A percentile compares a stretch with the other conserved stretches of the same genome.
Conservation (phyloP, 768 basidiomycete species). For the Dendrothele bispora region DNA sequence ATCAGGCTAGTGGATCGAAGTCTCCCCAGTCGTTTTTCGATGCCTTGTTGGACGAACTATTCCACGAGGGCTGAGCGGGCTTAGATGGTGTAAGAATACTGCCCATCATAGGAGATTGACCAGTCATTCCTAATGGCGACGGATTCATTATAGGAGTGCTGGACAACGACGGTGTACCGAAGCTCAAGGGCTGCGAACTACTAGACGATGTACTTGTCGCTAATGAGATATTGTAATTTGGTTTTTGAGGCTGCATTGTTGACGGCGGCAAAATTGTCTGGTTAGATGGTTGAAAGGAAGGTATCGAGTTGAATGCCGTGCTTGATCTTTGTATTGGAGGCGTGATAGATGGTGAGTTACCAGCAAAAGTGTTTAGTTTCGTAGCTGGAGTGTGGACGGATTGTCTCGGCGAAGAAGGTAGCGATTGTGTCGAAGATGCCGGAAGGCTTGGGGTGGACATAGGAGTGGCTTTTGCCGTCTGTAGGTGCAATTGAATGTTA, state of each 20-base stretch:
- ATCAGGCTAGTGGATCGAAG: slow-evolving; percentile 73
- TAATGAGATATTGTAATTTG: slow-evolving; percentile 61
- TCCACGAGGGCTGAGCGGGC: slow-evolving; percentile 52
- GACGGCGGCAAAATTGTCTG: slow-evolving; percentile 8
- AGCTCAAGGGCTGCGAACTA: background rate
- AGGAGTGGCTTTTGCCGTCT: slow-evolving; percentile 23
- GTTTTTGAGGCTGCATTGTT: slow-evolving; percentile 29
- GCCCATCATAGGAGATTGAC: slow-evolving; percentile 30
- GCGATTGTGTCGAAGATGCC: slow-evolving; percentile 13
- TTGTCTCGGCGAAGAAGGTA: slow-evolving; percentile 12
- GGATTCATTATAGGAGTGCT: slow-evolving; percentile 22
- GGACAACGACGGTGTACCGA: slow-evolving; percentile 20
- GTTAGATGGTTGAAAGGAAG: too few species aligned
- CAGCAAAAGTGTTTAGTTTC: too few species aligned
- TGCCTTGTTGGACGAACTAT: slow-evolving; percentile 40
- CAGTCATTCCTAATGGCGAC: slow-evolving; percentile 6
- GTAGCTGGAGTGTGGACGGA: too few species aligned
- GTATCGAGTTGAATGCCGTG: too few species aligned
- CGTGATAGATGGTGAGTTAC: too few species aligned
- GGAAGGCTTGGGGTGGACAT: slow-evolving; percentile 20
- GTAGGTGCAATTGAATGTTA: slow-evolving; percentile 3
- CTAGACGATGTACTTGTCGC: background rate
- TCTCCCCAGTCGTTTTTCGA: slow-evolving; percentile 77
- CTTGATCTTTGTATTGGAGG: too few species aligned
- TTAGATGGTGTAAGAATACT: slow-evolving; percentile 64